Evolutionary conservation across 176 grass and related monocot species (phyloP), one percentile per base, ranked within the genome.

Genomic region (Phoenix roebelenii): DNA sequence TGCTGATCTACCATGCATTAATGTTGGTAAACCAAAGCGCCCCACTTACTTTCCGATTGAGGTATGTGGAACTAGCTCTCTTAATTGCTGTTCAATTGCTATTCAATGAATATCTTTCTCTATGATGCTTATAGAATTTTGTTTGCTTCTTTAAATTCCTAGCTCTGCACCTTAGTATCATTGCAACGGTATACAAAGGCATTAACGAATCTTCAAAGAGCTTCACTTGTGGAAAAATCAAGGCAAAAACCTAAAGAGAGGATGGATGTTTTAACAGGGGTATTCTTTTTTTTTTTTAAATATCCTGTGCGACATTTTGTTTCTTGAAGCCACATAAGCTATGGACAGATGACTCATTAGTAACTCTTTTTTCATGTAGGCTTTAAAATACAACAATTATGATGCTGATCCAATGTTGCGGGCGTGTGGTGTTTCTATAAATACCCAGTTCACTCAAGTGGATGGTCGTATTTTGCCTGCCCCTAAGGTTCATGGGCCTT

Each of bases 161-260:
- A 97, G 92, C 58, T 97, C 0, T 97, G 92, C 14, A 58, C 19
- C 0, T 51, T 97, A 0, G 70, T 88, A 7, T 72, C 87, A 14
- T 51, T 91, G 25, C 92, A 97, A 77, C 70, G 92, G 20, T 97
- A 97, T 58, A 97, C 87, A 0, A 97, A 91, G 16, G 17, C 84
- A 0, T 65, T 97, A 59, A 86, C 70, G 16, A 87, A 81, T 15
- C 56, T 85, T 7, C 87, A 97, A 30, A 69, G 93, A 1, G 63
- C 93, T 44, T 78, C 84, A 0, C 88, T 97, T 23, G 87, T 97
- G 7, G 87, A 97, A 56, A 97, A 97, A 22, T 97, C 93, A 1
- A 82, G 93, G 72, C 93, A 97, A 59, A 97, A 97, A 28, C 93
- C 93, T 1, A 81, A 65, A 18, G 93, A 97, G 70, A 82, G 92